Percentiles rank a stretch among this genome's conserved stretches.
Evolutionary conservation across 257 asterid species (phyloP).

Genomic region (Solanum ossicruentum): DNA sequence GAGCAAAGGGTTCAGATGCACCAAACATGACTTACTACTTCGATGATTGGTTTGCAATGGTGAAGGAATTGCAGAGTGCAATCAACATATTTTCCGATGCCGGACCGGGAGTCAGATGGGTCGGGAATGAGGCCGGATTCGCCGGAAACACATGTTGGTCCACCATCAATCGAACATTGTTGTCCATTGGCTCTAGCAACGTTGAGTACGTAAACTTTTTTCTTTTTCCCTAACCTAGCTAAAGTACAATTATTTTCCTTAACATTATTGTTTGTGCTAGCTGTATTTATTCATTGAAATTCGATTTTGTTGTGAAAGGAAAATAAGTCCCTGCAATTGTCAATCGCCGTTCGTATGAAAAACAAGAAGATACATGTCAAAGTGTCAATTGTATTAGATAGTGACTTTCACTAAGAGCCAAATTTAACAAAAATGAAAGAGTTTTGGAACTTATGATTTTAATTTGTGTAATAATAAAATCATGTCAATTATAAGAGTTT

Average conservation of each 20-base stretch:
- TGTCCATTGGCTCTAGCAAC: slow-evolving; percentile 62
- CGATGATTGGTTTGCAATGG: slow-evolving; percentile 81
- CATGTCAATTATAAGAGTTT: too few species aligned
- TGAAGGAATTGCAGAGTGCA: slow-evolving; percentile 65
- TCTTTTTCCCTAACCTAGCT: not conserved
- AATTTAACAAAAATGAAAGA: not conserved
- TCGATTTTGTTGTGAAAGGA: not conserved
- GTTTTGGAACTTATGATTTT: not conserved
- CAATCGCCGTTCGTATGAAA: not conserved
- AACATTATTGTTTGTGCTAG: too few species aligned
- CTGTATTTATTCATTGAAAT: not conserved
- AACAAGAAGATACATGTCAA: not conserved
- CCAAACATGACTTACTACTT: slow-evolving; percentile 78
- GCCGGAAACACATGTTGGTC: slow-evolving; percentile 92
- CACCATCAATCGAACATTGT: slow-evolving; percentile 61
- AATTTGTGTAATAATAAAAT: not conserved
- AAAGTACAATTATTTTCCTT: not conserved
- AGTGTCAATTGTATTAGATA: not conserved
- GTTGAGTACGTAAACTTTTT: slow-evolving; percentile 19
- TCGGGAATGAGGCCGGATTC: slow-evolving; percentile 72
- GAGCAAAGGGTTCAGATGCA: slow-evolving; percentile 82
- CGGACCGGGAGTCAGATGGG: slow-evolving; percentile 89
- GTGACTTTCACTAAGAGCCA: not conserved
- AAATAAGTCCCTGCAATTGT: not conserved
- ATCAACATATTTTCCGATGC: slow-evolving; percentile 93